Base-by-base conservation (phyloP, 345 rosid genomes). In the Eucalyptus cloeziana region DNA sequence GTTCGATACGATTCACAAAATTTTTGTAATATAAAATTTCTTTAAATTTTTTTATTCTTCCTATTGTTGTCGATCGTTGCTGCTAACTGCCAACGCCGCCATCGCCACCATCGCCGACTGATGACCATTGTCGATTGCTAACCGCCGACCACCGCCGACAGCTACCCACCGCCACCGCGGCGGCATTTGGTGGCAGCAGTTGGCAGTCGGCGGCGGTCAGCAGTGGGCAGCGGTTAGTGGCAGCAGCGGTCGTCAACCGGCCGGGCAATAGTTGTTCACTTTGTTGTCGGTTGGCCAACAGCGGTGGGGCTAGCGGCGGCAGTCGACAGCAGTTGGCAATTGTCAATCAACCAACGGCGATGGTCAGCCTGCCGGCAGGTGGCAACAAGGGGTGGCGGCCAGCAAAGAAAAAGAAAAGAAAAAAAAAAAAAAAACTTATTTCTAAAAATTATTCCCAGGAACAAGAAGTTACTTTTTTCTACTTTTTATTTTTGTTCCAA, bases 151-250 rank as follows among this genome's bases (percentile, higher is more conserved):
- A 1, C 4, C 2, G 4, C 24, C 0, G 1, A 52, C 4, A 3
- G 1, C 56, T 2, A 0, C 58, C 21, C 2, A 0, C 58, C 1
- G 0, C 24, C 2, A 3, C 58, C 4, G 0, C 2, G 0, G 1
- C 10, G 0, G 24, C 58, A 52, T 52, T 52, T 52, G 58, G 58
- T 52, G 58, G 56, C 9, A n/a, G n/a, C n/a, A n/a, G n/a, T n/a
- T n/a, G n/a, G n/a, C n/a, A n/a, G n/a, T n/a, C n/a, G n/a, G 40
- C 5, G 0, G 0, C 21, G 4, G 22, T 51, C 9, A 1, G 21
- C 56, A 7, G 2, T 51, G 1, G n/a, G n/a, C n/a, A n/a, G 4
- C 0, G 2, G 2, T 7, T 2, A 1, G 58, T 3, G 2, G 0
- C 1, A 1, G 13, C 8, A 17, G 8, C 22, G 0, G 2, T 51